These are phyloP conservation scores for Elongisporangium anandrum DNA, from an alignment of 352 stramenopile genomes.

Conservation along the genomic window DNA sequence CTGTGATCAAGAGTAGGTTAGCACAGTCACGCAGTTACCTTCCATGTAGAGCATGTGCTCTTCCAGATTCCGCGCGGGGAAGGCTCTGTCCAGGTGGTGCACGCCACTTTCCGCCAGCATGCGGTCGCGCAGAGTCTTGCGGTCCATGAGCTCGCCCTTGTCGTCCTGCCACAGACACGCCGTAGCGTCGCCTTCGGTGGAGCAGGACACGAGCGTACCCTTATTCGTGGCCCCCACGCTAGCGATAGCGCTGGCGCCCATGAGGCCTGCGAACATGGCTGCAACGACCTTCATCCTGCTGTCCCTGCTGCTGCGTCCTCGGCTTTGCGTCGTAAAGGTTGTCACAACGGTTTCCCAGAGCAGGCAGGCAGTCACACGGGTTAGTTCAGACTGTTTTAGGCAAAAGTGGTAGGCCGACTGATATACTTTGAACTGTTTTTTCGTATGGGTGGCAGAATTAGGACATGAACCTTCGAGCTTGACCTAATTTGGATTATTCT, in stretches of 20 bases:
- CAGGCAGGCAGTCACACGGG: not conserved
- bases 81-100: slow-evolving; percentile 17
- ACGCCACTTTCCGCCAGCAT: slow-evolving; percentile 36
- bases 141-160: slow-evolving; percentile 28
- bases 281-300: not conserved
- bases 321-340: not conserved
- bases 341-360: not conserved
- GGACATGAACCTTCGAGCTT: not conserved
- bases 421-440: not conserved
- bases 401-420: not conserved
- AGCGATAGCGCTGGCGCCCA: slow-evolving; percentile 2
- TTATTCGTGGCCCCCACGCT: slow-evolving; percentile 8
- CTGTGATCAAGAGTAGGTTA: not conserved
- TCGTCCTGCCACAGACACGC: slow-evolving; percentile 58
- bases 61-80: slow-evolving; percentile 46
- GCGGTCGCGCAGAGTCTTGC: slow-evolving; percentile 36
- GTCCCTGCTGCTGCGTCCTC: slow-evolving; percentile 2
- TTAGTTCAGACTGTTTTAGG: not conserved
- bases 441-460: not conserved
- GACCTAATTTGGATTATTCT: not conserved
- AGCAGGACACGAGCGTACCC: slow-evolving; percentile 51
- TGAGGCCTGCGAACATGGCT: slow-evolving; percentile 13
- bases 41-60: slow-evolving; percentile 78
- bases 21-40: slow-evolving; percentile 19
- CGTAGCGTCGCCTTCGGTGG: slow-evolving; percentile 10